Evolutionary conservation across 352 stramenopile species (phyloP), one percentile per base, ranked within the genome.

Genomic region (Globisporangium nodosum): DNA sequence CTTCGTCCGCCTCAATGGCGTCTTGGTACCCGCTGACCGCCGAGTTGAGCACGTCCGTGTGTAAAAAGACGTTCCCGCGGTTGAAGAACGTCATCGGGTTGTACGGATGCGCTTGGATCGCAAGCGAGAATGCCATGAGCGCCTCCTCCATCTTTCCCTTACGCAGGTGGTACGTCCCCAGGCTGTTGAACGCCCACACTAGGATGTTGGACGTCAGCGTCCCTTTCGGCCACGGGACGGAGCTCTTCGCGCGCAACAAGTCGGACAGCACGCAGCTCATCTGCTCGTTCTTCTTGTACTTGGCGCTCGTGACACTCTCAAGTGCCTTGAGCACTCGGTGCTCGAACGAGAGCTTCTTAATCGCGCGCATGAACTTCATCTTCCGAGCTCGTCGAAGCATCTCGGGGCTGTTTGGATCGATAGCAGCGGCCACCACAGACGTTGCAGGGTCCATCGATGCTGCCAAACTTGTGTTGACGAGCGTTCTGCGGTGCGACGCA

Each of bases 171-270:
- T 76, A 46, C 33, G 65, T 72, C 0, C 78, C 78, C 0, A 84
- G 46, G 3, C 61, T 53, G 27, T 88, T 88, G 48, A 81, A 84
- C 12, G 69, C 74, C 78, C 78, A 84, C 35, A 77, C 57, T 2
- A 88, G 63, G 4, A 76, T 64, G 8, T 62, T 66, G 0, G 73
- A 63, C 4, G 74, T 81, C 31, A 81, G 52, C 27, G 72, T 78
- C 1, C 76, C 76, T 58, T 70, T 69, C 0, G 66, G 74, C 69
- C 64, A 78, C n/a, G 49, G 12, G 0, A 83, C 61, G 15, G 50
- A 57, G 15, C 30, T 68, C 9, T 53, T 56, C 0, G 58, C 33
- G 6, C 68, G 58, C 45, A 75, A n/a, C 3, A 69, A 31, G 1
- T 80, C 66, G 0, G 61, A 40, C 11, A 83, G 21, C 24, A 56